Percentiles rank a stretch among this genome's conserved stretches.
phyloP scores from a whole-genome alignment of 2,329 filamentous ascomycete species.

The Colletotrichum sp. region DNA sequence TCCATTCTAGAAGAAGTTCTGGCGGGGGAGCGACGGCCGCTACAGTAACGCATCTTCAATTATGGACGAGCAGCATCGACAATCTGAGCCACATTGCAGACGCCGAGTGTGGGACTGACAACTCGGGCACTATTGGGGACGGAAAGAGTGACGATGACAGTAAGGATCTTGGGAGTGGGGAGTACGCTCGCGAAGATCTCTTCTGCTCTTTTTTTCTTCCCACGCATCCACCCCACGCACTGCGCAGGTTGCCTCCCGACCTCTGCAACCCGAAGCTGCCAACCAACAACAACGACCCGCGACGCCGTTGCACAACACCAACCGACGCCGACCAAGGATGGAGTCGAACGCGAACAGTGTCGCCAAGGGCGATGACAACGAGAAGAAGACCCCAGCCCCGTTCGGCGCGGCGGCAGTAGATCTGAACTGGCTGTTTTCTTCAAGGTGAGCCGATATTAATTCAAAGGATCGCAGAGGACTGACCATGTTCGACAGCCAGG shows the following conservation, averaged over 20 bases:
- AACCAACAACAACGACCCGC: accelerated
- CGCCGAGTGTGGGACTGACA: background rate
- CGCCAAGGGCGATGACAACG: accelerated
- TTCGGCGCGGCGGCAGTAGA: background rate
- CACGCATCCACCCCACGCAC: background rate
- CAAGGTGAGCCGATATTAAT: no score
- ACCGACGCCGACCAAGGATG: accelerated
- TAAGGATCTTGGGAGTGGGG: background rate
- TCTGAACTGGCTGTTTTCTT: accelerated
- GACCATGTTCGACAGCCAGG: no score
- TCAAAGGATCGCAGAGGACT: no score
- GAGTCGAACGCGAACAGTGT: background rate
- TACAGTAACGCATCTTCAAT: background rate
- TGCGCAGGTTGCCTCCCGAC: accelerated
- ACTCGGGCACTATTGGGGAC: background rate
- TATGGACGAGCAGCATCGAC: background rate
- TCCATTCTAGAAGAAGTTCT: background rate
- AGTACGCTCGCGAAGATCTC: background rate
- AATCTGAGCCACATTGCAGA: background rate
- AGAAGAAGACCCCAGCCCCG: background rate
- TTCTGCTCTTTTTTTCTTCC: background rate
- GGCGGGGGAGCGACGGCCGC: background rate
- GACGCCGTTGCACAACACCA: accelerated
- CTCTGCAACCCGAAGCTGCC: accelerated
- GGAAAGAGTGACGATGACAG: background rate